Evolutionary conservation across 2,329 filamentous ascomycete genomes (phyloP), one percentile per base, ranked within the genome.

Genomic region (Pestalotiopsis sp.): DNA sequence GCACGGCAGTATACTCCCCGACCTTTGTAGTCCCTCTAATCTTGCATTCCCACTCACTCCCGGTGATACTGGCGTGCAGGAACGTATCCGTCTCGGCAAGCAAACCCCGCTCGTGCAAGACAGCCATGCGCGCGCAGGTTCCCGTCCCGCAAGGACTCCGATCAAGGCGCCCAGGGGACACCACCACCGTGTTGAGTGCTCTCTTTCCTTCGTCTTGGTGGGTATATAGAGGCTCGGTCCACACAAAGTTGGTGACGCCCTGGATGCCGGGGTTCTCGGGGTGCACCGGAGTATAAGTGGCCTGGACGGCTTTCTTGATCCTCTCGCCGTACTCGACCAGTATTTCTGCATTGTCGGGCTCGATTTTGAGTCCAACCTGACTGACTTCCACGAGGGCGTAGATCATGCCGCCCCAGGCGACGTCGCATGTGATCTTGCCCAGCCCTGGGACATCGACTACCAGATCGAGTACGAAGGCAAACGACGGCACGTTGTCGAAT

Each of bases 341-440:
- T 39, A 78, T 75, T 0, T 75, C 65, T 4, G 78, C 79, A 57
- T 81, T 64, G 23, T 74, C 69, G 58, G 78, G 77, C 23, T 77
- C 72, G 20, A 85, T 74, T 7, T 67, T 68, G 5, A 84, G 68
- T 0, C 81, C 80, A 2, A 84, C 69, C 0, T 79, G 77, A 1
- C 73, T 74, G 0, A 78, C 81, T 65, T 84, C 81, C 0, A 84
- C 81, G 9, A 85, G 63, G 2, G 75, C 80, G 67, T 82, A 86
- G 70, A 80, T 78, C 83, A 83, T 84, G 1, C 84, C 84, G 6
- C 84, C 84, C 75, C 80, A 85, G 14, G 81, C 83, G 62, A 86
- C 76, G 66, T 86, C 83, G 2, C 84, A 80, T 0, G 65, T 70
- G 2, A 85, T 71, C 4, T 67, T 74, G 0, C 83, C 83, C 0